These are phyloP conservation scores for Geranium rotundifolium DNA, from an alignment of 345 rosid species.

Conservation along the genomic window DNA sequence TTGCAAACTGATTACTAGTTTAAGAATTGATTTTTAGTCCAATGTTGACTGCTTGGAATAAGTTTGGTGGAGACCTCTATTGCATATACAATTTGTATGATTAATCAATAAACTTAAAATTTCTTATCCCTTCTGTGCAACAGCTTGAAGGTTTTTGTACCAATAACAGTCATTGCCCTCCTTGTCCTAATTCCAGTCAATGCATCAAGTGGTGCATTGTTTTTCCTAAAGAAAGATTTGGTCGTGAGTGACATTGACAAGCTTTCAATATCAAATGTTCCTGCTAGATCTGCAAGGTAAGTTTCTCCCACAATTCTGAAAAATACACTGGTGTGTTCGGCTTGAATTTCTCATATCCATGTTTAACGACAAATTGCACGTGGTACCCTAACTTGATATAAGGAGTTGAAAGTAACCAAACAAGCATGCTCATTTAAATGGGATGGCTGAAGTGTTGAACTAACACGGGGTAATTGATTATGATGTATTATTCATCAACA, in stretches of 20 bases:
- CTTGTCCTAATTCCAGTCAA: constrained; percentile 85
- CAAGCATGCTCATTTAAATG: too few species aligned
- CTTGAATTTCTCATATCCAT: not conserved
- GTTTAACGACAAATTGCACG: not conserved
- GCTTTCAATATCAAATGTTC: constrained; percentile 92
- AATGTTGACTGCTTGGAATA: too few species aligned
- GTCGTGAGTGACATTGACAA: constrained; percentile 83
- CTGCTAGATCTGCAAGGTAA: constrained; percentile 68
- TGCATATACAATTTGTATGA: not conserved
- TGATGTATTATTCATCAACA: too few species aligned
- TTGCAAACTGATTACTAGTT: too few species aligned
- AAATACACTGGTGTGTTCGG: not conserved
- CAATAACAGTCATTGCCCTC: constrained; percentile 63
- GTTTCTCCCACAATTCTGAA: not conserved
- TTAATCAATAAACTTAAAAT: not conserved
- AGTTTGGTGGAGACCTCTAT: not conserved
- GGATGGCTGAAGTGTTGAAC: too few species aligned
- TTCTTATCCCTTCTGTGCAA: constrained; percentile 11
- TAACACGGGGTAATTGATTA: too few species aligned
- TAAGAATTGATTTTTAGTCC: too few species aligned
- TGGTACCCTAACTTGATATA: not conserved
- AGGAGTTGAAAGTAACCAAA: too few species aligned
- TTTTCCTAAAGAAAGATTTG: constrained; percentile 69
- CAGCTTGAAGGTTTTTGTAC: constrained; percentile 87
- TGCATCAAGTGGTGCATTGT: constrained; percentile 76